Conservation (phyloP, 2,329 filamentous ascomycete genomes). For the Arthrobotrys pseudoclavata region DNA sequence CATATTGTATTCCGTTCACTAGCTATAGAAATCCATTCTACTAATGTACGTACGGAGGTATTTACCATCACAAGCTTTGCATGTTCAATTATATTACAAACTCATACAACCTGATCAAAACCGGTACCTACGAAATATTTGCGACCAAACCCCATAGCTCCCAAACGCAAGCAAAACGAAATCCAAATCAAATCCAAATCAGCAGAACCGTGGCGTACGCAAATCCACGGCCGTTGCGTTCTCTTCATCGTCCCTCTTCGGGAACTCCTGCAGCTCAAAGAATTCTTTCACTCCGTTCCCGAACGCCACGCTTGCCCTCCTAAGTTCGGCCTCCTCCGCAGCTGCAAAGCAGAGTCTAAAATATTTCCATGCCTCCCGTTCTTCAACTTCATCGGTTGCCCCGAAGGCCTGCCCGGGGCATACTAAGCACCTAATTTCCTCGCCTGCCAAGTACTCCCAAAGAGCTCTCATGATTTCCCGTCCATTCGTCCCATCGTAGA, state of each 20-base stretch:
- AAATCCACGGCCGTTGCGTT: conserved; percentile 16
- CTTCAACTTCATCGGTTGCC: conserved; percentile 73
- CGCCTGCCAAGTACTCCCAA: conserved; percentile 61
- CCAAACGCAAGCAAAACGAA: background rate
- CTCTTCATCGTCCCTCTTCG: conserved; percentile 26
- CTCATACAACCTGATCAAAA: background rate
- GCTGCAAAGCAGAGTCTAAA: conserved; percentile 88
- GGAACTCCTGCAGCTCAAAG: conserved; percentile 73
- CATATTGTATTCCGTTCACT: no score
- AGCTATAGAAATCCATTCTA: no score
- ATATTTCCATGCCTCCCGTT: conserved; percentile 76
- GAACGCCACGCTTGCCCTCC: conserved; percentile 74
- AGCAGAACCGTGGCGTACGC: conserved; percentile 28
- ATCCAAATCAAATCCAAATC: background rate
- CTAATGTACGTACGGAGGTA: background rate
- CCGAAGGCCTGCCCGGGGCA: conserved; percentile 81
- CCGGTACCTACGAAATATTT: background rate
- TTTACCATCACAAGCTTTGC: background rate
- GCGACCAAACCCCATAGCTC: conserved; percentile 21
- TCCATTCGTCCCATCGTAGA: conserved; percentile 68
- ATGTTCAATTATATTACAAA: conserved; percentile 29
- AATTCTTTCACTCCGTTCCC: conserved; percentile 79
- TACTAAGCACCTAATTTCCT: conserved; percentile 70
- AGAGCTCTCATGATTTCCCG: conserved; percentile 60
- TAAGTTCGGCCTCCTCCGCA: conserved; percentile 79